Conservation (phyloP, 495 filamentous ascomycete species). For the Penicillium malachiteum region DNA sequence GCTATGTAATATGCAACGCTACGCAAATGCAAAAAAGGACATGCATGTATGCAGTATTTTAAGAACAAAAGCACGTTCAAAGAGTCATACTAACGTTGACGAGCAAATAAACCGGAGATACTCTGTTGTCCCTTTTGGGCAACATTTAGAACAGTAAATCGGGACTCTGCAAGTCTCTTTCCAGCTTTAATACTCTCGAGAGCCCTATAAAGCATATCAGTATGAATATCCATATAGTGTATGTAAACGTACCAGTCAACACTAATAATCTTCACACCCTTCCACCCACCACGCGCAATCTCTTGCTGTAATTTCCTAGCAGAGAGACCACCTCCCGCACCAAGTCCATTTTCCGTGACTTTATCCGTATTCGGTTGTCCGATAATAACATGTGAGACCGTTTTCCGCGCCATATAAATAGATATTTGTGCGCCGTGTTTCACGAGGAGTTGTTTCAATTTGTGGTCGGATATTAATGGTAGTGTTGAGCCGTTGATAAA, state of each 20-base stretch:
- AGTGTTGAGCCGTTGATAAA: slow-evolving; percentile 89
- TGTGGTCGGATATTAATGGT: slow-evolving; percentile 80
- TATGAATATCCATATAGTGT: slow-evolving; percentile 6
- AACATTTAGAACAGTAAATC: slow-evolving; percentile 62
- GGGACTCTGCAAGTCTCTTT: slow-evolving; percentile 69
- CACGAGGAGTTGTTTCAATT: slow-evolving; percentile 74
- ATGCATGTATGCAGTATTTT: not conserved
- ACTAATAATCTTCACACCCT: slow-evolving; percentile 73
- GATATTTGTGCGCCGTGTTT: slow-evolving; percentile 70
- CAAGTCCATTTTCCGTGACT: slow-evolving; percentile 28
- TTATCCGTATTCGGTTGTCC: slow-evolving; percentile 52
- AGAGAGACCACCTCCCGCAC: slow-evolving; percentile 76
- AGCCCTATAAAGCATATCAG: slow-evolving; percentile 47
- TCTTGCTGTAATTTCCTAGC: slow-evolving; percentile 83
- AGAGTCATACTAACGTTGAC: not conserved
- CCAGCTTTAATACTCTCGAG: slow-evolving; percentile 76
- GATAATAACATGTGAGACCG: slow-evolving; percentile 85
- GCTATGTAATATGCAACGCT: slow-evolving; percentile 9
- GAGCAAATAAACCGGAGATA: slow-evolving; percentile 52
- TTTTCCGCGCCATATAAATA: slow-evolving; percentile 63
- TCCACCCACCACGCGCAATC: slow-evolving; percentile 56
- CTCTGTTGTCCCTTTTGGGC: slow-evolving; percentile 61
- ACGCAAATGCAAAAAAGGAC: slow-evolving; percentile 6
- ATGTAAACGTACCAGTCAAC: slow-evolving; percentile 81
- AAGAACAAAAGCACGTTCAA: slow-evolving; percentile 1